These are phyloP conservation scores for Phialophora verrucosa DNA, from an alignment of 2,329 filamentous ascomycete genomes.

Conservation along the genomic window DNA sequence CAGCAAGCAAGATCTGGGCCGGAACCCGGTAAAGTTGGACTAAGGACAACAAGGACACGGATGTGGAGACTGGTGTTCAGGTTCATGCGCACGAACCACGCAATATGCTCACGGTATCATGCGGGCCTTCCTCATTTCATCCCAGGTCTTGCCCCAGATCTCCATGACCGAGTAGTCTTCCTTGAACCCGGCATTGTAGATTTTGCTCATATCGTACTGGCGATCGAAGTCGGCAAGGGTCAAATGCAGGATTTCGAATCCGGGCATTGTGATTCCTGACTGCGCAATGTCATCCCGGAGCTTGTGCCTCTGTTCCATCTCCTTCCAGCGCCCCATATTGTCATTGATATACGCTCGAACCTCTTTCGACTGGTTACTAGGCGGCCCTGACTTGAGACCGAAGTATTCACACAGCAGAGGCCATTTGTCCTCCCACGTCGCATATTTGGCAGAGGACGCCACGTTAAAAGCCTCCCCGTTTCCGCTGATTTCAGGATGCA, in stretches of 20 bases:
- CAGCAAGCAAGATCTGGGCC: too few species aligned
- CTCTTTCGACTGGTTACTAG: background rate
- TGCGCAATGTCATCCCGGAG: background rate
- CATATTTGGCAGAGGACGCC: background rate
- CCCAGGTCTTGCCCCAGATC: background rate
- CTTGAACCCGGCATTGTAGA: background rate
- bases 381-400: background rate
- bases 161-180: background rate
- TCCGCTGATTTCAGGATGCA: conserved; percentile 26
- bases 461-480: background rate
- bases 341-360: background rate
- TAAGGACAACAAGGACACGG: too few species aligned
- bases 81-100: background rate
- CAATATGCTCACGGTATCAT: background rate
- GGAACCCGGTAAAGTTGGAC: too few species aligned
- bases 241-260: background rate
- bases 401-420: background rate
- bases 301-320: background rate
- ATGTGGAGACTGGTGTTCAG: background rate
- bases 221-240: background rate
- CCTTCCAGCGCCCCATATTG: background rate
- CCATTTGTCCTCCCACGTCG: background rate
- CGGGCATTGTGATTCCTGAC: background rate
- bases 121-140: background rate
- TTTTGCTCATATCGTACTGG: background rate